Percentiles rank a stretch among this genome's conserved stretches.
phyloP scores from a whole-genome alignment of 23 red algal species.

The Cyanidium caldarium region DNA sequence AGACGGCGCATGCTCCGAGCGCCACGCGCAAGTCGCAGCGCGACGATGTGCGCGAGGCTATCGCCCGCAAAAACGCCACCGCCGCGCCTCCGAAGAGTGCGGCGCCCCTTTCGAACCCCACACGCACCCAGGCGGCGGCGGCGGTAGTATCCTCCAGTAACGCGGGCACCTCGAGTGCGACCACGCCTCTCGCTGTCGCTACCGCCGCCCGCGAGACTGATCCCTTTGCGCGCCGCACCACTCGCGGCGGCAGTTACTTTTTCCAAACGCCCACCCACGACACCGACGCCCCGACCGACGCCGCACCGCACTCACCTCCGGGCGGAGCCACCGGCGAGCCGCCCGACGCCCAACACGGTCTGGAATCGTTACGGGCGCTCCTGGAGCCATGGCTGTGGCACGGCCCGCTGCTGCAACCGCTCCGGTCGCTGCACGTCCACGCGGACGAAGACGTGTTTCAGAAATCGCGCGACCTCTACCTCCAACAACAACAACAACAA shows the following conservation, averaged over 20 bases:
- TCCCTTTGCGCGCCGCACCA: neutral
- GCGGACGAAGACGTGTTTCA: neutral
- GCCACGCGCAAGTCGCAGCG: too few species aligned
- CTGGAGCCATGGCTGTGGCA: neutral
- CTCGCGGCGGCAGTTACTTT: neutral
- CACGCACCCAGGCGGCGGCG: too few species aligned
- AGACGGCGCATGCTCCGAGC: neutral
- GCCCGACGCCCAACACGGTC: neutral
- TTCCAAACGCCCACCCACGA: constrained; percentile 6
- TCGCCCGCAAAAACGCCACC: too few species aligned
- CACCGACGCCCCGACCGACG: neutral
- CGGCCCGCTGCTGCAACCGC: neutral
- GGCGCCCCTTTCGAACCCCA: too few species aligned
- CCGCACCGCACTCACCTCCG: neutral
- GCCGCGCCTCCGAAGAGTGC: too few species aligned
- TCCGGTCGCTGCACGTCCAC: neutral
- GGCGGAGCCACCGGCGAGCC: neutral
- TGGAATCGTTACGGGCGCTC: neutral
- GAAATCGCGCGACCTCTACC: too few species aligned
- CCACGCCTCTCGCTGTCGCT: too few species aligned
- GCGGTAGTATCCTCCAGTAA: too few species aligned
- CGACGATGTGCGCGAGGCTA: too few species aligned
- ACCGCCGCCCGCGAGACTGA: neutral
- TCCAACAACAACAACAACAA: too few species aligned
- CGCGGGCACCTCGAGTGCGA: too few species aligned